phyloP scores from a whole-genome alignment of 495 filamentous ascomycete species.

The Lophium mytilinum region DNA sequence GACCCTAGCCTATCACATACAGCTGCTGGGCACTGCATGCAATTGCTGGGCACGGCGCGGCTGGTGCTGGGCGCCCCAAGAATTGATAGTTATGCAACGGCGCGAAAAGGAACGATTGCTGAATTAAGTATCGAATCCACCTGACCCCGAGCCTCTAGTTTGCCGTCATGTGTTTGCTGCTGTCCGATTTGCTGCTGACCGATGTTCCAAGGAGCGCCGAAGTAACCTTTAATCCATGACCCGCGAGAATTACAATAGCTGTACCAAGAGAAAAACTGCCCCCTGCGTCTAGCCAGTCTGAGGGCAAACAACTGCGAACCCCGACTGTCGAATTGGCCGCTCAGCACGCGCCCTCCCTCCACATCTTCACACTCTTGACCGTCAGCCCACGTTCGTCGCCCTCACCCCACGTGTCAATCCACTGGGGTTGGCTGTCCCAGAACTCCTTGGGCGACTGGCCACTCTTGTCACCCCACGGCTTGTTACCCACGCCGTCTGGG shows the following conservation, averaged over 20 bases:
- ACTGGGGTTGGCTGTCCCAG: constrained; percentile 15
- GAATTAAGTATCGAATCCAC: too few relatives aligned
- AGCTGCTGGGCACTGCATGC: too few relatives aligned
- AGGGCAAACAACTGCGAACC: neutral
- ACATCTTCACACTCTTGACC: constrained; percentile 28
- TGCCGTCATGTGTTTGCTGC: too few relatives aligned
- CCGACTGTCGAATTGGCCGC: neutral
- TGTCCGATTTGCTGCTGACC: too few relatives aligned
- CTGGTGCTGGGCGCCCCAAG: too few relatives aligned
- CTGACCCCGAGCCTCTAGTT: too few relatives aligned
- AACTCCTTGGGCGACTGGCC: constrained; percentile 18
- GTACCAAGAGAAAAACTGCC: neutral
- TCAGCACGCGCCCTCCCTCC: constrained; percentile 22
- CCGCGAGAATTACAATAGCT: neutral
- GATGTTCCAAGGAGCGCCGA: too few relatives aligned
- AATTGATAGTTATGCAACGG: too few relatives aligned
- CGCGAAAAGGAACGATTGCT: too few relatives aligned
- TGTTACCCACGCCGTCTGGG: constrained; percentile 20
- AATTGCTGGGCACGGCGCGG: too few relatives aligned
- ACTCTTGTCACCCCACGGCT: constrained; percentile 24
- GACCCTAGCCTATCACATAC: too few relatives aligned
- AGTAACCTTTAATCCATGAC: too few relatives aligned
- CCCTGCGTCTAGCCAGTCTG: neutral
- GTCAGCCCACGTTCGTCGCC: constrained; percentile 22
- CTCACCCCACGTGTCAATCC: constrained; percentile 22